Evolutionary conservation across 371 early-diverging fungal genomes (phyloP).

Genomic region (Sanchytrium tribonematis): DNA sequence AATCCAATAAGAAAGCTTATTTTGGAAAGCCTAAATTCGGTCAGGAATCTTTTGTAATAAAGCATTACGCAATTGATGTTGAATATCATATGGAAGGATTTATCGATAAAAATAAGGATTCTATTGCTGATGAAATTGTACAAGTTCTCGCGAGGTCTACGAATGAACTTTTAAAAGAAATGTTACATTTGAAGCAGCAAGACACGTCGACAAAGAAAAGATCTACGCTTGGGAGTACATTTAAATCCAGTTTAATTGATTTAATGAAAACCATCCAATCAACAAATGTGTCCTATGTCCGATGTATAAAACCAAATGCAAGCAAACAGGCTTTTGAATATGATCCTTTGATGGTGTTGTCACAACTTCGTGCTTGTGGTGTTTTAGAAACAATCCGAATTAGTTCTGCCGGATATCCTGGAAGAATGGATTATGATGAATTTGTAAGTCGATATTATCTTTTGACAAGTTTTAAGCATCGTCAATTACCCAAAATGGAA

Average conservation of each 20-base stretch:
- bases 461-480: not conserved
- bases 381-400: conserved; percentile 98
- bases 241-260: conserved; percentile 49
- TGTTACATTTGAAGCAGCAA: not conserved
- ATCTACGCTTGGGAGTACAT: conserved; percentile 63
- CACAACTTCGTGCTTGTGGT: conserved; percentile 91
- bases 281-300: conserved; percentile 65
- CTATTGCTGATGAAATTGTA: conserved; percentile 71
- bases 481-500: not conserved
- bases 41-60: conserved; percentile 38
- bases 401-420: conserved; percentile 92
- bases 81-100: conserved; percentile 76
- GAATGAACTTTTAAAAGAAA: not conserved
- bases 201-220: not conserved
- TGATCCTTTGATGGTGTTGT: conserved; percentile 67
- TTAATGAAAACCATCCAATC: conserved; percentile 74
- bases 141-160: conserved; percentile 16
- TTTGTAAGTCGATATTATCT: conserved; percentile 62
- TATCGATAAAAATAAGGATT: conserved; percentile 95
- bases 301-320: conserved; percentile 41
- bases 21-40: conserved; percentile 5
- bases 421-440: conserved; percentile 61
- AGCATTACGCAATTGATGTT: conserved; percentile 74
- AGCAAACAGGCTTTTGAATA: conserved; percentile 36
- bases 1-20: conserved; percentile 15